phyloP scores from a whole-genome alignment of 495 filamentous ascomycete genomes.

The Neurospora africana region DNA sequence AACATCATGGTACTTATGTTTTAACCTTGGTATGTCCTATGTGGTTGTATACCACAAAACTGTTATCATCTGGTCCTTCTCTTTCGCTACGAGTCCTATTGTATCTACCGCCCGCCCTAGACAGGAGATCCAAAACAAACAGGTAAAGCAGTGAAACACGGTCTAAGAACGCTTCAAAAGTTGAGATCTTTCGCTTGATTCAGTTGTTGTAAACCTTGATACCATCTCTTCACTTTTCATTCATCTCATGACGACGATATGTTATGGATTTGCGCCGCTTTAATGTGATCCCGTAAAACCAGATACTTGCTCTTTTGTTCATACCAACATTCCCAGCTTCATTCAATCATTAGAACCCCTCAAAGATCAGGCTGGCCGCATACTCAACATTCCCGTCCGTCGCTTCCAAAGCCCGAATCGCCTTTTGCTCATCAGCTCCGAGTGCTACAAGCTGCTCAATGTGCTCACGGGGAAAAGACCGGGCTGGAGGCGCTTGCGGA shows the following conservation, averaged over 20 bases:
- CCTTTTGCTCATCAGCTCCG: constrained; percentile 68
- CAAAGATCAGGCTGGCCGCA: constrained; percentile 75
- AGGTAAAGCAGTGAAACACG: neutral
- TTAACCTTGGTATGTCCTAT: neutral
- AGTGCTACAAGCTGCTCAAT: constrained; percentile 66
- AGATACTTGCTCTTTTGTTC: neutral
- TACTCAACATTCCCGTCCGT: constrained; percentile 78
- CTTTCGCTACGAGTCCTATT: neutral
- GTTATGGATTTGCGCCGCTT: neutral
- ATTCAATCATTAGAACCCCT: constrained; percentile 19
- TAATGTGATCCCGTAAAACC: neutral
- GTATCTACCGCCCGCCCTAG: neutral
- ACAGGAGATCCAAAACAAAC: neutral
- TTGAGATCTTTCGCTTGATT: neutral
- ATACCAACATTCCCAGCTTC: neutral
- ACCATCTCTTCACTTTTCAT: neutral
- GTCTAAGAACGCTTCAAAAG: neutral
- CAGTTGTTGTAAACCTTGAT: too few species aligned
- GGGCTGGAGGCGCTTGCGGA: constrained; percentile 13
- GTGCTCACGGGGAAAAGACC: constrained; percentile 45
- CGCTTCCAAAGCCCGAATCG: constrained; percentile 68
- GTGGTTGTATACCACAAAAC: neutral
- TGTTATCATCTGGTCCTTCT: neutral
- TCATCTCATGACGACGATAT: neutral
- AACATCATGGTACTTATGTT: too few species aligned